Conservation (phyloP, 306 rosid genomes). For the Pyrus bretschneideri region DNA sequence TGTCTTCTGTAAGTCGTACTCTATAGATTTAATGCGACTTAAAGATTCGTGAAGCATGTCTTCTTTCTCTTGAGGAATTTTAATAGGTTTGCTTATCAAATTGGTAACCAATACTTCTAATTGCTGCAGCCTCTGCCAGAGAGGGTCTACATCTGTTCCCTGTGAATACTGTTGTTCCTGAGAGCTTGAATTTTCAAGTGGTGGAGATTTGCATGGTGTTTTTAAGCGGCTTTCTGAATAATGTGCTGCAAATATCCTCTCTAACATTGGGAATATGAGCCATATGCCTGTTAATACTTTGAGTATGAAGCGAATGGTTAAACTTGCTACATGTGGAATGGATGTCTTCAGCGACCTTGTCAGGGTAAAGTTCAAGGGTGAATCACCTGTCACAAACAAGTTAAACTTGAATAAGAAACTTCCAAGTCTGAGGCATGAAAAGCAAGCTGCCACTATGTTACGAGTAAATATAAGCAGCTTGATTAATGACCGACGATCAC, state of each 20-base stretch:
- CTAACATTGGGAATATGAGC: constrained; percentile 37
- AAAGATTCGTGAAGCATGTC: constrained; percentile 80
- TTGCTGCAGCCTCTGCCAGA: constrained; percentile 73
- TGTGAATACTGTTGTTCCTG: constrained; percentile 36
- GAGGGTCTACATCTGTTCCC: constrained; percentile 41
- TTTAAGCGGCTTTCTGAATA: constrained; percentile 24
- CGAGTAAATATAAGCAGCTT: not conserved
- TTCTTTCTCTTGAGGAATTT: constrained; percentile 90
- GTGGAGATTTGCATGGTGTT: constrained; percentile 21
- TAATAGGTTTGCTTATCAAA: constrained; percentile 62
- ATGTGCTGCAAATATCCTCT: constrained; percentile 31
- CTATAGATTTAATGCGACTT: constrained; percentile 83
- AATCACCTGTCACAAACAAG: constrained; percentile 46
- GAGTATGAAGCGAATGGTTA: constrained; percentile 34
- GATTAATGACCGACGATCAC: constrained; percentile 12
- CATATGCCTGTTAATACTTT: constrained; percentile 50
- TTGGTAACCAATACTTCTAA: constrained; percentile 74
- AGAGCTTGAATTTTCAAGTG: constrained; percentile 31
- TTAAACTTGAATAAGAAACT: not conserved
- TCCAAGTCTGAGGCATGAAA: not conserved
- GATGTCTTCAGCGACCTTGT: constrained; percentile 40
- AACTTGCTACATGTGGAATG: constrained; percentile 35
- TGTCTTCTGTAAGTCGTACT: constrained; percentile 87
- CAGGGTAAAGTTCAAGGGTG: constrained; percentile 19
- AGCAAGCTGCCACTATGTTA: not conserved